Evolutionary conservation across 257 asterid genomes (phyloP).

Genomic region (Jasminum sambac): DNA sequence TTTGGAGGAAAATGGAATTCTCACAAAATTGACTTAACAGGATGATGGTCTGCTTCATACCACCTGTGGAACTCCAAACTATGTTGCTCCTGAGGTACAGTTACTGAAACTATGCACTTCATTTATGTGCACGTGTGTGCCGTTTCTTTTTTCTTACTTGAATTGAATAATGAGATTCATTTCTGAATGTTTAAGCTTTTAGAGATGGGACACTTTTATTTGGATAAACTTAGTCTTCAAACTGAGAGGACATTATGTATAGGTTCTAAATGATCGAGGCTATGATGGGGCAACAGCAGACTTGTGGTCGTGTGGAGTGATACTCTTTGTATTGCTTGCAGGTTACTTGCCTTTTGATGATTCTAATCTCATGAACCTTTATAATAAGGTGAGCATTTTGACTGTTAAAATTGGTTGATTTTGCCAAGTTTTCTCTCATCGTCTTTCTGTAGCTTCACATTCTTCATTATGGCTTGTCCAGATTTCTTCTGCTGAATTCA

Average conservation of each 20-base stretch:
- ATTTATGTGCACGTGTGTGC: background rate
- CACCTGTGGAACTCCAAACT: constrained; percentile 96
- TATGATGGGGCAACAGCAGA: constrained; percentile 89
- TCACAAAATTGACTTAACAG: constrained; percentile 43
- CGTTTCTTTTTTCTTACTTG: background rate
- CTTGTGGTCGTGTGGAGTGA: constrained; percentile 96
- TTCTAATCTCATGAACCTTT: constrained; percentile 73
- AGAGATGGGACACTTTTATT: background rate
- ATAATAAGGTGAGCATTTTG: constrained; percentile 70
- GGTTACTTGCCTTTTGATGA: constrained; percentile 98
- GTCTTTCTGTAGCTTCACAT: constrained; percentile 21
- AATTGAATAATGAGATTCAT: constrained; percentile 6
- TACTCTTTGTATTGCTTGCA: constrained; percentile 90
- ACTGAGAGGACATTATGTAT: constrained; percentile 5
- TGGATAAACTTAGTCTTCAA: background rate
- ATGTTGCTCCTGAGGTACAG: constrained; percentile 95
- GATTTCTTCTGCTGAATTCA: constrained; percentile 84
- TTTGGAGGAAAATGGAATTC: background rate
- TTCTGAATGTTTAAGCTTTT: background rate
- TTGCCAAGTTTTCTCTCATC: constrained; percentile 4
- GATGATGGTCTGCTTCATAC: constrained; percentile 96
- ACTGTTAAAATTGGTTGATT: background rate
- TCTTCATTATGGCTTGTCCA: constrained; percentile 27
- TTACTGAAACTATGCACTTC: background rate
- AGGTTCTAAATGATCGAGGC: constrained; percentile 88